These are phyloP conservation scores for Sordariomycetes sp. DNA, from an alignment of 2,329 filamentous ascomycete genomes.

Conservation along the genomic window DNA sequence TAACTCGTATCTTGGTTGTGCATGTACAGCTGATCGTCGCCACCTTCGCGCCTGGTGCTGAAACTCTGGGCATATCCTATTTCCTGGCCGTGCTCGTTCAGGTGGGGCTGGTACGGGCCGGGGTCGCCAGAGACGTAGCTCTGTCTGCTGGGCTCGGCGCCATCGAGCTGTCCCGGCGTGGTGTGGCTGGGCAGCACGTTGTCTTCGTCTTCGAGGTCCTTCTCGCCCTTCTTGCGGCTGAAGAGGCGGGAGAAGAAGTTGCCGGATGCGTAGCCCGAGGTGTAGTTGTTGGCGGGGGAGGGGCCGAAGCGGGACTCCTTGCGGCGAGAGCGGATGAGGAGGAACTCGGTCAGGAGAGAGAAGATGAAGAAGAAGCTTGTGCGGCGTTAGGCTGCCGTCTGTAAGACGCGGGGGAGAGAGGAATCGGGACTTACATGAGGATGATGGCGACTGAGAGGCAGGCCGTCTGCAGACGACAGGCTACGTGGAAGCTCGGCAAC, in stretches of 20 bases:
- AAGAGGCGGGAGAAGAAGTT: constrained; percentile 18
- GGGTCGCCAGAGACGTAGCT: constrained; percentile 31
- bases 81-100: constrained; percentile 14
- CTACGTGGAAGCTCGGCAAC: constrained; percentile 37
- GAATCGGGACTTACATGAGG: constrained; percentile 47
- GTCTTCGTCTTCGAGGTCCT: constrained; percentile 11
- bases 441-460: constrained; percentile 71
- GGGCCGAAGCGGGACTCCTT: constrained; percentile 65
- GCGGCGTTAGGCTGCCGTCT: too few species aligned
- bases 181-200: constrained; percentile 28
- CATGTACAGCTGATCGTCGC: constrained; percentile 11
- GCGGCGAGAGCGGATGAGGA: constrained; percentile 61
- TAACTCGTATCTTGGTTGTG: too few species aligned
- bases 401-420: too few species aligned
- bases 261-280: constrained; percentile 34
- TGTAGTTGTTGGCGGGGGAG: constrained; percentile 44
- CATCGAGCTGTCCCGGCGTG: constrained; percentile 27
- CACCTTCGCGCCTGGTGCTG: constrained; percentile 5
- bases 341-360: constrained; percentile 60
- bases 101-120: constrained; percentile 11
- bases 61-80: constrained; percentile 15
- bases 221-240: constrained; percentile 14
- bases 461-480: constrained; percentile 70
- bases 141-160: constrained; percentile 22
- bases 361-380: constrained; percentile 67